A percentile compares a stretch with the other conserved stretches of the same genome.
Conservation (phyloP, 345 rosid genomes). For the Psidium friedrichsthalianum region DNA sequence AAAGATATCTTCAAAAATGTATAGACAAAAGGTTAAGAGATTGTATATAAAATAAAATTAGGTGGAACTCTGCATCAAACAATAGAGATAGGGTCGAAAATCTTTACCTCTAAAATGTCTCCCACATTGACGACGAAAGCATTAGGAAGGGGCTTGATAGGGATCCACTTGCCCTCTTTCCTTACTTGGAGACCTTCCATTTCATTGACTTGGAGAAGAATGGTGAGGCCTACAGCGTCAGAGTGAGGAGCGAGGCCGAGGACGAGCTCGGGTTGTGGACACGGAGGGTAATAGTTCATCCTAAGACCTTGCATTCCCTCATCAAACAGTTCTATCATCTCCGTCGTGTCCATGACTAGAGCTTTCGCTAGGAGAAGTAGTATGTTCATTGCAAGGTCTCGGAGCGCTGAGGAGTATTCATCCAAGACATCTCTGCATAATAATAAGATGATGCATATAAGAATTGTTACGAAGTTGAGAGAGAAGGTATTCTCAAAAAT, state of each 20-base stretch:
- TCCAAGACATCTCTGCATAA: not conserved
- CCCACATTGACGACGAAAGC: constrained; percentile 42
- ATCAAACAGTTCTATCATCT: constrained; percentile 4
- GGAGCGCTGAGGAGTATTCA: not conserved
- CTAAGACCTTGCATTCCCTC: not conserved
- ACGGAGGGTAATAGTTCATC: constrained; percentile 6
- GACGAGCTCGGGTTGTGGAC: constrained; percentile 7
- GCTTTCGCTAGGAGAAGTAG: not conserved
- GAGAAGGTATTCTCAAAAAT: too few relatives aligned
- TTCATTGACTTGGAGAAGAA: constrained; percentile 3
- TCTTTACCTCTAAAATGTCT: constrained; percentile 31
- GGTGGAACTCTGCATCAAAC: not conserved
- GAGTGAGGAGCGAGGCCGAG: constrained; percentile 10
- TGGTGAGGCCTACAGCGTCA: not conserved
- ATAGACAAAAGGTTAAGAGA: not conserved
- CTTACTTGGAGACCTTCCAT: constrained; percentile 8
- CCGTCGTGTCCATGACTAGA: not conserved
- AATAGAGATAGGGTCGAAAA: not conserved
- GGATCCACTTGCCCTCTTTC: constrained; percentile 15
- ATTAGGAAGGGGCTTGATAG: constrained; percentile 17
- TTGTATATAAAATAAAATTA: not conserved
- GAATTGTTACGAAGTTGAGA: too few relatives aligned
- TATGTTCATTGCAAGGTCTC: constrained; percentile 5
- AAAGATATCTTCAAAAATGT: not conserved
- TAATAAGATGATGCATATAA: not conserved